phyloP scores from a whole-genome alignment of 2,329 filamentous ascomycete species.

The Cercospora brassicicola region DNA sequence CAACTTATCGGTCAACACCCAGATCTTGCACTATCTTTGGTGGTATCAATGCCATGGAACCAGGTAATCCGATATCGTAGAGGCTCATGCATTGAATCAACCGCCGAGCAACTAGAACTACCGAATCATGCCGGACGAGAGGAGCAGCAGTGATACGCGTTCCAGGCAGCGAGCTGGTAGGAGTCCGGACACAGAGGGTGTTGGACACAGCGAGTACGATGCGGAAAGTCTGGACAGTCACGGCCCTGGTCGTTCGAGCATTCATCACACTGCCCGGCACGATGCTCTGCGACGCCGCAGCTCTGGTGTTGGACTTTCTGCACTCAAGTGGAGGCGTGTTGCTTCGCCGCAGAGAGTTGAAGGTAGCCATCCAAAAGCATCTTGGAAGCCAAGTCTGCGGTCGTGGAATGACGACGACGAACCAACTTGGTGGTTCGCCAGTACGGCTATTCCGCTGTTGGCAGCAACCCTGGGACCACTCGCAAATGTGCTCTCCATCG shows the following conservation, averaged over 20 bases:
- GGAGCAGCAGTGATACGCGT: neutral
- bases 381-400: conserved; percentile 30
- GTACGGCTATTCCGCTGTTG: conserved; percentile 56
- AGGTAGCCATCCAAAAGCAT: conserved; percentile 17
- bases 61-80: neutral
- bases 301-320: conserved; percentile 15
- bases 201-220: no score
- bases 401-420: conserved; percentile 39
- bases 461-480: conserved; percentile 83
- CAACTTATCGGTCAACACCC: neutral
- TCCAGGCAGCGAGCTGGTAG: neutral
- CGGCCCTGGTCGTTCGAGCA: conserved; percentile 10
- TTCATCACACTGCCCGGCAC: conserved; percentile 13
- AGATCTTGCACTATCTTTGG: neutral
- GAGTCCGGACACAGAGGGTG: neutral
- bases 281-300: conserved; percentile 19
- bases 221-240: no score
- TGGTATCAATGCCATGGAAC: neutral
- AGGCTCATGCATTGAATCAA: neutral
- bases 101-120: neutral
- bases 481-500: conserved; percentile 84
- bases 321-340: neutral
- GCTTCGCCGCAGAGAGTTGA: conserved; percentile 15
- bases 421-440: conserved; percentile 42
- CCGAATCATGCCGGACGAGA: neutral